A percentile compares a stretch with the other conserved stretches of the same genome.
phyloP scores from a whole-genome alignment of 495 filamentous ascomycete genomes.

The Penicillium longicatenatum region DNA sequence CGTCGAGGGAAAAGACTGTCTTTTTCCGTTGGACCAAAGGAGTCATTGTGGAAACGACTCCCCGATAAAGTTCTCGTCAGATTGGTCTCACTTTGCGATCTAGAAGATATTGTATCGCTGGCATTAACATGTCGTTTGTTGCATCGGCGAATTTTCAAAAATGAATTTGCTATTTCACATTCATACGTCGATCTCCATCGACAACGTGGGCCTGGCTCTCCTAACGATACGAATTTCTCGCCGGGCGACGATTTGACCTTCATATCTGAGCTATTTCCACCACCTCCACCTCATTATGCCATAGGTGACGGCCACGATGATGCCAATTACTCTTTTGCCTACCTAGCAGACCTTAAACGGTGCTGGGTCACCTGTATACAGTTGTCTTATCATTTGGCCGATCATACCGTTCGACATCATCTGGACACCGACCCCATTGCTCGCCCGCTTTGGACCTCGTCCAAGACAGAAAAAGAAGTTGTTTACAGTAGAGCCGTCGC shows the following conservation, averaged over 20 bases:
- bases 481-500: constrained; percentile 31
- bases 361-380: constrained; percentile 35
- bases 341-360: constrained; percentile 28
- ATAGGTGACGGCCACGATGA: constrained; percentile 15
- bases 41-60: constrained; percentile 25
- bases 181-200: constrained; percentile 25
- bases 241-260: constrained; percentile 33
- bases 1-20: constrained; percentile 15
- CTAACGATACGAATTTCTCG: constrained; percentile 8
- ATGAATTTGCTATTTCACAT: constrained; percentile 28
- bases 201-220: not conserved
- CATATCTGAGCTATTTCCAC: constrained; percentile 32
- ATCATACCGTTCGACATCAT: constrained; percentile 28
- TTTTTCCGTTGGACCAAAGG: constrained; percentile 2
- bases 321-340: constrained; percentile 34
- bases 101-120: constrained; percentile 27
- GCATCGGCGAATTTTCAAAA: constrained; percentile 21
- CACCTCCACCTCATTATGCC: constrained; percentile 33
- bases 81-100: constrained; percentile 23
- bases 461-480: constrained; percentile 32
- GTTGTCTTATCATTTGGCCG: constrained; percentile 31
- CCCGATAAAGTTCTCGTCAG: constrained; percentile 24
- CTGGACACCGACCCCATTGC: constrained; percentile 25
- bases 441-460: constrained; percentile 23
- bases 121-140: constrained; percentile 26